A percentile compares a stretch with the other conserved stretches of the same genome.
Evolutionary conservation across 768 basidiomycete species (phyloP).

Genomic region (Rhizopogon sp.): DNA sequence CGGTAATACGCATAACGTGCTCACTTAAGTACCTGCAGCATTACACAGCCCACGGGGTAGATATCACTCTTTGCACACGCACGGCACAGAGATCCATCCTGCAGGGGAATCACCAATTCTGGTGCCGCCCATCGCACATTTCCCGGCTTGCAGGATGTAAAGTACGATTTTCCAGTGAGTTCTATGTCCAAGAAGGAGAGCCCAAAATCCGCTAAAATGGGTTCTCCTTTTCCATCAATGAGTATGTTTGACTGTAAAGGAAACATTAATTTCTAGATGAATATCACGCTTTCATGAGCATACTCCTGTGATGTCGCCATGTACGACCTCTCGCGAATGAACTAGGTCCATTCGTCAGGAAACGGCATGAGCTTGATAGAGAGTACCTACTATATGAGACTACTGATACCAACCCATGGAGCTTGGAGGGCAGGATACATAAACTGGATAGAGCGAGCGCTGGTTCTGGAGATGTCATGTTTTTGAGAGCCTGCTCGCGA

Average conservation of each 20-base stretch:
- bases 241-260: slow-evolving; percentile 6
- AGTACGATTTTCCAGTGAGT: slow-evolving; percentile 23
- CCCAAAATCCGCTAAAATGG: slow-evolving; percentile 32
- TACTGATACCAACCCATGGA: slow-evolving; percentile 35
- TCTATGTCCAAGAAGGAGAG: slow-evolving; percentile 35
- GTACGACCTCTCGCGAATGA: slow-evolving; percentile 1
- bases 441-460: not conserved
- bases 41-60: slow-evolving; percentile 17
- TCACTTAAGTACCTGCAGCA: slow-evolving; percentile 14
- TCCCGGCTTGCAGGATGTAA: slow-evolving; percentile 5
- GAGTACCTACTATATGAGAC: slow-evolving; percentile 30
- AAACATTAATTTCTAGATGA: not conserved
- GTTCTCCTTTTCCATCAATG: slow-evolving; percentile 1
- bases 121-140: slow-evolving; percentile 13
- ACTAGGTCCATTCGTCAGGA: not conserved
- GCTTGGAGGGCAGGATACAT: slow-evolving; percentile 17
- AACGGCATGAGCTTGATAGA: not conserved
- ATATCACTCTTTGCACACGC: slow-evolving; percentile 7
- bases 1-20: not conserved
- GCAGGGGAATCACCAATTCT: slow-evolving; percentile 7
- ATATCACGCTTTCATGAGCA: not conserved
- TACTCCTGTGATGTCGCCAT: slow-evolving; percentile 8
- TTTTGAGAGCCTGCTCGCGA: no score
- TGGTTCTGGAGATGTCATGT: no score
- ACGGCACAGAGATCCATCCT: not conserved